These are phyloP conservation scores for Quercus tomentella DNA, from an alignment of 331 rosid genomes.

Conservation along the genomic window DNA sequence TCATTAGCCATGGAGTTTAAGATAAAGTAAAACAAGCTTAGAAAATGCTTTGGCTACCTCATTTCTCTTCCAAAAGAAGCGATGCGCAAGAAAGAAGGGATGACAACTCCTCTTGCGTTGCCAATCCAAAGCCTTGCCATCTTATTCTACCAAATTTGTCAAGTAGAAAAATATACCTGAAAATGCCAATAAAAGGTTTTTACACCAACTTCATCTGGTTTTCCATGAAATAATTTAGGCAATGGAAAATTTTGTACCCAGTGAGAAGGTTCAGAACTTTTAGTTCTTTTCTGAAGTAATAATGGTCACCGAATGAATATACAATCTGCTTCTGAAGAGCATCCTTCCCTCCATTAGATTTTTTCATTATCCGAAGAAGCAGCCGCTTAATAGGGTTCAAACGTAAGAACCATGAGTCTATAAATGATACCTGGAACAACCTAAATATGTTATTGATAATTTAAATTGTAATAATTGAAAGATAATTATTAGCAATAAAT, in stretches of 20 bases:
- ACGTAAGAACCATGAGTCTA: conserved; percentile 74
- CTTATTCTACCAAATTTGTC: conserved; percentile 91
- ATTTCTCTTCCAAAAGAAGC: conserved; percentile 49
- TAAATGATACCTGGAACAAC: conserved; percentile 60
- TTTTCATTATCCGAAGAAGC: conserved; percentile 70
- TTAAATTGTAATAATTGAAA: background rate
- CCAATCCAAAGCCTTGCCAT: conserved; percentile 87
- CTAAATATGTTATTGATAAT: background rate
- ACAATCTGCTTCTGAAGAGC: conserved; percentile 47
- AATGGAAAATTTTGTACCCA: conserved; percentile 47
- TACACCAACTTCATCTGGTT: background rate
- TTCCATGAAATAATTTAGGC: conserved; percentile 4
- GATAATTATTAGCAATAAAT: background rate
- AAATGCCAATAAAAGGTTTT: conserved; percentile 4
- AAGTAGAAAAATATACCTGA: conserved; percentile 69
- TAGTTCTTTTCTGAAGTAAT: conserved; percentile 86
- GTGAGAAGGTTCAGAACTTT: conserved; percentile 71
- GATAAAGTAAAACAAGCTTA: background rate
- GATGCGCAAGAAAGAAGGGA: conserved; percentile 69
- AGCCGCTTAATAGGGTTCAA: conserved; percentile 52
- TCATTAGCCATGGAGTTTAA: background rate
- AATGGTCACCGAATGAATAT: conserved; percentile 89
- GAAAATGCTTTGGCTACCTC: conserved; percentile 24
- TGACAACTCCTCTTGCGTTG: conserved; percentile 61
- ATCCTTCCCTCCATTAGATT: conserved; percentile 41